Conservation (phyloP, 345 rosid genomes). For the Laguncularia racemosa region DNA sequence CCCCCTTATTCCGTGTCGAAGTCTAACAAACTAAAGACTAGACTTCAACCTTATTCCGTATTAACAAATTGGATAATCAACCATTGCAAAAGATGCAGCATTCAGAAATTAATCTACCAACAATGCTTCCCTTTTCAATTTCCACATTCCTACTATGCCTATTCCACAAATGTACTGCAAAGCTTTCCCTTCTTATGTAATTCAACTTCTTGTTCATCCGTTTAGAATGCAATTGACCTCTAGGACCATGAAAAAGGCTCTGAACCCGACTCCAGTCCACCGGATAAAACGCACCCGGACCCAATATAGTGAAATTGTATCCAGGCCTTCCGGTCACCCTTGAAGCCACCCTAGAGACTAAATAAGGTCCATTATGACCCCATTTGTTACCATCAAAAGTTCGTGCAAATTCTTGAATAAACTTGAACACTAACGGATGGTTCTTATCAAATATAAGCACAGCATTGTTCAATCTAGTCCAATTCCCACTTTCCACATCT, state of each 20-base stretch:
- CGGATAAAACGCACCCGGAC: constrained; percentile 81
- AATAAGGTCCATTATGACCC: constrained; percentile 96
- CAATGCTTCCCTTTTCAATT: constrained; percentile 61
- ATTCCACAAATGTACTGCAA: constrained; percentile 80
- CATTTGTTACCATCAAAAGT: constrained; percentile 88
- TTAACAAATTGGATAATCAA: constrained; percentile 21
- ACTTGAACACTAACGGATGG: constrained; percentile 63
- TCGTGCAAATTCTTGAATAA: constrained; percentile 72
- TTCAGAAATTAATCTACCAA: constrained; percentile 38
- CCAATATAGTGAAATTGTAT: constrained; percentile 52
- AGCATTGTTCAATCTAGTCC: constrained; percentile 88
- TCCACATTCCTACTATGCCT: constrained; percentile 58
- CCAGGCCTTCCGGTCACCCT: constrained; percentile 33
- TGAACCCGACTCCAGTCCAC: constrained; percentile 65
- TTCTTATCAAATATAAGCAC: constrained; percentile 71
- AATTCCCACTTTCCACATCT: constrained; percentile 42
- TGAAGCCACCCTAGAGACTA: constrained; percentile 73
- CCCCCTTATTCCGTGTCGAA: not conserved
- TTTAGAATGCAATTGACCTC: constrained; percentile 30
- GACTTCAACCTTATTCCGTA: constrained; percentile 7
- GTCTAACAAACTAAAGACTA: not conserved
- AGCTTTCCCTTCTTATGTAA: constrained; percentile 40
- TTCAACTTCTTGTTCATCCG: constrained; percentile 40
- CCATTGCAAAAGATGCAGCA: constrained; percentile 66
- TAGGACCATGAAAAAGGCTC: constrained; percentile 44